Conservation (phyloP, 2,329 filamentous ascomycete genomes). For the Cladosporium colombiae region DNA sequence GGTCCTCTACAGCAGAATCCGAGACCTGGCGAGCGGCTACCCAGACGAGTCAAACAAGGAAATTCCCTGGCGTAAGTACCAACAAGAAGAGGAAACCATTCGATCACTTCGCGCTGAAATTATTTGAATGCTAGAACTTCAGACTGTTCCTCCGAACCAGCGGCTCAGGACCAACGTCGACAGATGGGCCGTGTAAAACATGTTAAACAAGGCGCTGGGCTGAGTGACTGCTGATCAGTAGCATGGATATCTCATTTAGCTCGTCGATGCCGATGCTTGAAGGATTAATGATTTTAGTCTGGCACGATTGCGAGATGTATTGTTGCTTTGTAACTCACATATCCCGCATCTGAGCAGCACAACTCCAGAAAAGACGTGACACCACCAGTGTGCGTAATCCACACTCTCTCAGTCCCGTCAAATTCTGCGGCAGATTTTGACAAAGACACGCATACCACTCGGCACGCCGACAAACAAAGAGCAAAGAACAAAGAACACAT, state of each 20-base stretch:
- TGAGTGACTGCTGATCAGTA: background rate
- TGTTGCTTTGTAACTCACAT: background rate
- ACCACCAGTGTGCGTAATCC: background rate
- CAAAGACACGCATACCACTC: background rate
- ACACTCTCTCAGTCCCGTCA: background rate
- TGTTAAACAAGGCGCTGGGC: too few species aligned
- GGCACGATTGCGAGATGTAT: background rate
- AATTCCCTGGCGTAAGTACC: background rate
- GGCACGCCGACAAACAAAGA: background rate
- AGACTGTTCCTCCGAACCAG: background rate
- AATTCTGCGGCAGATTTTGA: background rate
- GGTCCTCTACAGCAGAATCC: background rate
- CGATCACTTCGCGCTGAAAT: background rate
- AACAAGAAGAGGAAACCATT: background rate
- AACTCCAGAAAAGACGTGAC: background rate
- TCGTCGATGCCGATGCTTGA: background rate
- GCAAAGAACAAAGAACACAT: background rate
- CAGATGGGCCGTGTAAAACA: background rate
- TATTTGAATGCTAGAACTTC: background rate
- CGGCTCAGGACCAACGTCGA: background rate
- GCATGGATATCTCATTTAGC: background rate
- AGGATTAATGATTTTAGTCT: background rate
- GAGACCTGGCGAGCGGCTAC: background rate
- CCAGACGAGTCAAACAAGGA: background rate
- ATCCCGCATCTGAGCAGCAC: background rate